These are phyloP conservation scores for Paradendryphiella salina DNA, from an alignment of 2,329 filamentous ascomycete genomes.

Conservation along the genomic window DNA sequence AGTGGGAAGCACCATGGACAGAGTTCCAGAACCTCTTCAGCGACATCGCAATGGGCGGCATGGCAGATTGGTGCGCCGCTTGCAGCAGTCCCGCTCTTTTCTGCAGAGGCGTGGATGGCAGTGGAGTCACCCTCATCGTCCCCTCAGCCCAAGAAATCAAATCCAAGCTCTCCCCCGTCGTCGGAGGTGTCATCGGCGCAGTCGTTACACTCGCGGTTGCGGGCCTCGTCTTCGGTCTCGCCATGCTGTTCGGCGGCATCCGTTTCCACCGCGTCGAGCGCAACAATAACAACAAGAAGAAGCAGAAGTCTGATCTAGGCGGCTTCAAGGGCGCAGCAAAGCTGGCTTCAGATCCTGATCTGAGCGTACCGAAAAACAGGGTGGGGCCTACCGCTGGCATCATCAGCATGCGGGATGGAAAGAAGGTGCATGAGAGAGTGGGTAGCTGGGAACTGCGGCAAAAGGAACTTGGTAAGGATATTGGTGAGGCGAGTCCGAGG, in stretches of 20 bases:
- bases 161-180: constrained; percentile 46
- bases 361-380: constrained; percentile 52
- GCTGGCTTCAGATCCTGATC: constrained; percentile 58
- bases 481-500: constrained; percentile 31
- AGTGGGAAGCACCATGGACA: constrained; percentile 53
- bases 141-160: background rate
- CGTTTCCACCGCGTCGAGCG: constrained; percentile 49
- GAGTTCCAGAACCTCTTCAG: constrained; percentile 56
- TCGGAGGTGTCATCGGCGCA: constrained; percentile 62
- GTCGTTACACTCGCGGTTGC: constrained; percentile 55
- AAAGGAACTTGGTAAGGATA: constrained; percentile 37
- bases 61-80: constrained; percentile 57
- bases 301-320: constrained; percentile 48
- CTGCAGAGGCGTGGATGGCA: constrained; percentile 51
- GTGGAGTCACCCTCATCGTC: constrained; percentile 7
- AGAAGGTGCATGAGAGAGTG: constrained; percentile 54
- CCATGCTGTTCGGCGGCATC: constrained; percentile 53
- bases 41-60: constrained; percentile 49
- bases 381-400: constrained; percentile 37
- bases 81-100: constrained; percentile 56
- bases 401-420: constrained; percentile 28
- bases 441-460: constrained; percentile 62
- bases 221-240: constrained; percentile 47
- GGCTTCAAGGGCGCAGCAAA: constrained; percentile 62
- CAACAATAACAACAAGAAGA: constrained; percentile 26